Conservation (phyloP, 176 grass and related monocot genomes). For the Zizania latifolia region DNA sequence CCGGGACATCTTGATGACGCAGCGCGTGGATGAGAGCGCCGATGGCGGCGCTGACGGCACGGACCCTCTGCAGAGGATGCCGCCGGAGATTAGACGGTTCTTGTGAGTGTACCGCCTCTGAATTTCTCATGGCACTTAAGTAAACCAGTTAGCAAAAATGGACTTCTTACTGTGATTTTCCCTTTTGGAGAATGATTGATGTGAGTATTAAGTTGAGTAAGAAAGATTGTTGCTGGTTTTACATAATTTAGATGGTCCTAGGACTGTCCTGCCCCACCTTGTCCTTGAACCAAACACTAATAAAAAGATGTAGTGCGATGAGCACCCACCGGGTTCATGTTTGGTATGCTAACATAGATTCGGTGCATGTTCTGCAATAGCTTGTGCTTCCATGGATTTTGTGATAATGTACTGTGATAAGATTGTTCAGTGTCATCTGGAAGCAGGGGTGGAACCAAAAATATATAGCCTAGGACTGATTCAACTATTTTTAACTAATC, state of each 20-base stretch:
- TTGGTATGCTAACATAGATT: not conserved
- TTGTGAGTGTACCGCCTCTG: slow-evolving; percentile 47
- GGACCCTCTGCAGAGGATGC: slow-evolving; percentile 81
- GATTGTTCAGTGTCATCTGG: not conserved
- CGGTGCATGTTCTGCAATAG: not conserved
- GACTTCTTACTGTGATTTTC: too few species aligned
- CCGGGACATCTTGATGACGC: slow-evolving; percentile 90
- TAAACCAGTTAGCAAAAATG: not conserved
- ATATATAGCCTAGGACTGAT: too few species aligned
- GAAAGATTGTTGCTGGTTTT: not conserved
- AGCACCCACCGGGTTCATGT: too few species aligned
- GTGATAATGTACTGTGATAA: not conserved
- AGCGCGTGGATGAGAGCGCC: slow-evolving; percentile 74
- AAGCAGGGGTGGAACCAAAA: too few species aligned
- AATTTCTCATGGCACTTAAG: not conserved
- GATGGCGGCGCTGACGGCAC: slow-evolving; percentile 44
- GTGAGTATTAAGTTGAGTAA: not conserved
- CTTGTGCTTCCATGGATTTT: not conserved
- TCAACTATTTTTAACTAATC: too few species aligned
- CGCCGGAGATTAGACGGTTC: slow-evolving; percentile 90
- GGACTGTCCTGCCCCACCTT: not conserved
- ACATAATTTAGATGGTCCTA: not conserved
- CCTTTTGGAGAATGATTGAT: too few species aligned
- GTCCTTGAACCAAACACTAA: not conserved
- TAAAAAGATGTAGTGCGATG: not conserved